Conservation (phyloP, 2,329 filamentous ascomycete species). For the Emergomyces orientalis region DNA sequence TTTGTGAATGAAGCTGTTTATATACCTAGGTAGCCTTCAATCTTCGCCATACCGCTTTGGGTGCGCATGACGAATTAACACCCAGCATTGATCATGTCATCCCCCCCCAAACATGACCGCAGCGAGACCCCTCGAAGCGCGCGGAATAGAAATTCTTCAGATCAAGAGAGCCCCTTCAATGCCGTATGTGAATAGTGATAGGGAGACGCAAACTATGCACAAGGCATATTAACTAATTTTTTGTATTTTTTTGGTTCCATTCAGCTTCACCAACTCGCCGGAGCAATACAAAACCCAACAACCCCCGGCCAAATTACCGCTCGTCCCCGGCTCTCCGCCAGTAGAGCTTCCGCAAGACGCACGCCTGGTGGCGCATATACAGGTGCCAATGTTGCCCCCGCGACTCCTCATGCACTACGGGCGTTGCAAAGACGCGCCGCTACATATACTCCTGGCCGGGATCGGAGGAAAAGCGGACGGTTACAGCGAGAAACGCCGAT, state of each 20-base stretch:
- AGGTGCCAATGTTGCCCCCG: conserved; percentile 32
- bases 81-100: background rate
- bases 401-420: conserved; percentile 47
- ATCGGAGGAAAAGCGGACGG: conserved; percentile 42
- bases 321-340: conserved; percentile 25
- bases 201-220: background rate
- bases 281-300: conserved; percentile 24
- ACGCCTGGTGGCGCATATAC: conserved; percentile 24
- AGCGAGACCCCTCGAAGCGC: background rate
- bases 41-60: background rate
- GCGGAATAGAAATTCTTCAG: background rate
- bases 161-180: conserved; percentile 8
- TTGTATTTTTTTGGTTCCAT: background rate
- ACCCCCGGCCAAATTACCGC: conserved; percentile 29
- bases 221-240: background rate
- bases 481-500: conserved; percentile 47
- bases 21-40: background rate
- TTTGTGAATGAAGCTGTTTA: background rate
- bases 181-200: conserved; percentile 6
- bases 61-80: background rate
- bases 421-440: conserved; percentile 47
- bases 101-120: background rate
- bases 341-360: conserved; percentile 26
- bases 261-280: conserved; percentile 29
- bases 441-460: conserved; percentile 40